Conservation (phyloP, 2,329 filamentous ascomycete genomes). For the Trichoderma cornu-damae region DNA sequence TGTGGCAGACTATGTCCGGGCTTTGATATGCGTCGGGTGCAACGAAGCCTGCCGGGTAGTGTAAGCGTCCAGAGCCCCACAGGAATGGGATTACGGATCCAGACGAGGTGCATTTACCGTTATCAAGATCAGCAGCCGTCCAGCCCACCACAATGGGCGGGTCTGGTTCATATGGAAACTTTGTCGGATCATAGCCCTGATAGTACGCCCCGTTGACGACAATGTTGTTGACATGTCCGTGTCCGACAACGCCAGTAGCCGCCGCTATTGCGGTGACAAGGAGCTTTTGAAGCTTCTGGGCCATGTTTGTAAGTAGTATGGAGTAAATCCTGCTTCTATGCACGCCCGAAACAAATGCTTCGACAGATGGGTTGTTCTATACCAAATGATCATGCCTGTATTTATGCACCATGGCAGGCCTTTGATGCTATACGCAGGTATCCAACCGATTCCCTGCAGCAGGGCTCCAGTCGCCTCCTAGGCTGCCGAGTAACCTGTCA, state of each 20-base stretch:
- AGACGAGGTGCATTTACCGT: slow-evolving; percentile 24
- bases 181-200: slow-evolving; percentile 37
- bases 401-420: slow-evolving; percentile 6
- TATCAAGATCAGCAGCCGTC: slow-evolving; percentile 39
- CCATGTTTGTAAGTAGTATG: slow-evolving; percentile 2
- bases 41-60: slow-evolving; percentile 36
- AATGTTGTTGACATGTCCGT: slow-evolving; percentile 41
- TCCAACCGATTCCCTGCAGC: background rate
- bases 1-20: slow-evolving; percentile 48
- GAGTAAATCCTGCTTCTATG: background rate
- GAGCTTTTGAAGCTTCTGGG: slow-evolving; percentile 2
- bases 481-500: background rate
- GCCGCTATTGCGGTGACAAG: slow-evolving; percentile 3
- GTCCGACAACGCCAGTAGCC: slow-evolving; percentile 7
- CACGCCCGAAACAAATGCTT: background rate
- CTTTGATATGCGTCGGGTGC: slow-evolving; percentile 39
- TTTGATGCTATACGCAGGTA: background rate
- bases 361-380: background rate
- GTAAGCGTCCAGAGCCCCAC: background rate
- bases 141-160: slow-evolving; percentile 38
- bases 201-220: slow-evolving; percentile 41
- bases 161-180: slow-evolving; percentile 33
- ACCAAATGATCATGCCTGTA: slow-evolving; percentile 8
- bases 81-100: background rate
- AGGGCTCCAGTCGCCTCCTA: background rate